Conservation (phyloP, 495 filamentous ascomycete genomes). For the Lichina pygmaea region DNA sequence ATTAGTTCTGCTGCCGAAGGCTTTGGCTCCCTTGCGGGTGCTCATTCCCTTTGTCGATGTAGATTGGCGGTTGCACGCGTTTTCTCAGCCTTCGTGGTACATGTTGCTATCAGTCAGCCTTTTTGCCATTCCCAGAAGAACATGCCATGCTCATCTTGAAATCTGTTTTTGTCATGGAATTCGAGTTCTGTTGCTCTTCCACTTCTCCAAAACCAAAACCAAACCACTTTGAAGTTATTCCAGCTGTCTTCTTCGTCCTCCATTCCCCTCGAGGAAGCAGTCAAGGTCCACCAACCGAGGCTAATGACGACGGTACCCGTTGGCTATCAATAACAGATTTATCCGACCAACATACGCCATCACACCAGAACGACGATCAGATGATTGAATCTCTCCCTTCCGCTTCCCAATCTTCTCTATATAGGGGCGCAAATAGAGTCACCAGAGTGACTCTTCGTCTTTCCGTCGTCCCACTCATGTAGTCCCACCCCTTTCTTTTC, state of each 20-base stretch:
- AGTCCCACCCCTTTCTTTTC: too few relatives aligned
- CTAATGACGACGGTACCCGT: not conserved
- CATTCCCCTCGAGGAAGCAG: not conserved
- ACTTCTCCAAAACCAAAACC: too few relatives aligned
- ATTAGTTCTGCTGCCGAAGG: too few relatives aligned
- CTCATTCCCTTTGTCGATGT: not conserved
- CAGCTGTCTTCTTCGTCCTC: too few relatives aligned
- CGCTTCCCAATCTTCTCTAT: too few relatives aligned
- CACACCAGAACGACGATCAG: constrained; percentile 15
- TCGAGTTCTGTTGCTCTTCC: too few relatives aligned
- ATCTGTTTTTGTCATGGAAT: too few relatives aligned
- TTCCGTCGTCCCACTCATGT: too few relatives aligned
- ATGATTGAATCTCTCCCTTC: not conserved
- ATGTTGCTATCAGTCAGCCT: not conserved
- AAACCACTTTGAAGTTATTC: too few relatives aligned
- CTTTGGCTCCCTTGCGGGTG: too few relatives aligned
- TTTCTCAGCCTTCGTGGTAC: not conserved
- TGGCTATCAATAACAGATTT: constrained; percentile 18
- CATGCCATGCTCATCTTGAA: not conserved
- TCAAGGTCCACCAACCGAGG: not conserved
- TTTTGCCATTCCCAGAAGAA: not conserved
- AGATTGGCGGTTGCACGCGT: not conserved
- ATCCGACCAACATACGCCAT: constrained; percentile 44
- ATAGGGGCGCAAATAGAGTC: too few relatives aligned
- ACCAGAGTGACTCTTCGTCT: too few relatives aligned